Base-by-base conservation (phyloP, 208 protist genomes). In the Crithidia brevicula region DNA sequence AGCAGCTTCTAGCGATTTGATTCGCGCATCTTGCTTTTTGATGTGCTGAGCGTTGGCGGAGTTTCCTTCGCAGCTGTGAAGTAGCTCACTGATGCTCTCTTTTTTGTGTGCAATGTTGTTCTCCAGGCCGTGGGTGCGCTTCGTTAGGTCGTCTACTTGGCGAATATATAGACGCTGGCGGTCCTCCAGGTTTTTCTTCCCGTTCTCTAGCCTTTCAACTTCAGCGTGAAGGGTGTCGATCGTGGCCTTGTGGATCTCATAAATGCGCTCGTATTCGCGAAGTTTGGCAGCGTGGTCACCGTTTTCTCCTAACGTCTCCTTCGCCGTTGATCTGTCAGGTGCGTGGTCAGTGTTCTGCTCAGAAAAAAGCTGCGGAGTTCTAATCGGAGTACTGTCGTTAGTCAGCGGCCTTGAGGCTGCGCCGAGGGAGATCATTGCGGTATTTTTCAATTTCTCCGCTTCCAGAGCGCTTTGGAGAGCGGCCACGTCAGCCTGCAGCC, bases 61-160 rank as follows among this genome's bases (percentile, higher is more conserved):
- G 25, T 63, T 51, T 0, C 79, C 79, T 51, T 88, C 79, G 52
- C 74, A 92, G 27, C 70, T 88, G 11, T 78, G 36, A 63, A 95
- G 81, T 4, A 92, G 65, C 43, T 92, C 81, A 0, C 78, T 73
- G 51, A 91, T 90, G 30, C 77, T 86, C 53, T 88, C 74, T 4
- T 79, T 85, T 22, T 84, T 73, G 28, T 81, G 67, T 10, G 36
- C 22, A 22, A 83, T 16, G 6, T n/a, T 23, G 3, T 15, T 18
- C 33, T 83, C 66, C 23, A 86, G 62, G 27, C 67, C 64, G 8
- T 43, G 64, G 16, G 67, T 54, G 30, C 62, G 65, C 0, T 20
- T 30, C 56, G 46, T 40, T 16, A 78, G 46, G 8, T 64, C 52
- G n/a, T 63, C 58, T n/a, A 77, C 25, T 36, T 65, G 47, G n/a